phyloP scores from a whole-genome alignment of 305 asterid species.

The Solanum hybrid region DNA sequence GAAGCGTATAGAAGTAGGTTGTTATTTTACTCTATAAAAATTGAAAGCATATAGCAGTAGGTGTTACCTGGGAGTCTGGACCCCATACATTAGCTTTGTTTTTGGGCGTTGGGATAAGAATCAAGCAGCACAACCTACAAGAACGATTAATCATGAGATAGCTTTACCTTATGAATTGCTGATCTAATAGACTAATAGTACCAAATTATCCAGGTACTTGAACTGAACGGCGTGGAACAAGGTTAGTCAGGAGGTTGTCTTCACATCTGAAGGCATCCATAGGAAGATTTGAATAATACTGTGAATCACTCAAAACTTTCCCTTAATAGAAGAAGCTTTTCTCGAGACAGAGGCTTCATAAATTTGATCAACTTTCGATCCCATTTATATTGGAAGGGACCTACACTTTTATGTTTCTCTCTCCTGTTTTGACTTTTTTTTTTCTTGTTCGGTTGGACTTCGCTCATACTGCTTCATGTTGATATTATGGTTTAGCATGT shows the following conservation, averaged over 20 bases:
- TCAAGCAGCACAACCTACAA: neutral
- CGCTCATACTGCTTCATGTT: conserved; percentile 12
- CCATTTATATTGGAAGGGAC: neutral
- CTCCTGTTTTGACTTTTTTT: neutral
- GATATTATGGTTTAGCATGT: conserved; percentile 21
- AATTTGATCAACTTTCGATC: neutral
- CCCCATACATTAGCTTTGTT: neutral
- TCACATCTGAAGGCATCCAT: neutral
- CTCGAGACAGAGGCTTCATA: neutral
- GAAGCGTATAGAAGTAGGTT: neutral
- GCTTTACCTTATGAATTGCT: neutral
- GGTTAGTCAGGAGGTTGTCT: neutral
- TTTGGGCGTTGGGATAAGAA: neutral
- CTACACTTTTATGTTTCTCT: neutral
- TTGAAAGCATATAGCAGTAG: neutral
- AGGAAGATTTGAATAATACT: neutral
- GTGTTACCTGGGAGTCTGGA: neutral
- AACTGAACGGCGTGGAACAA: neutral
- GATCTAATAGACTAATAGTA: neutral
- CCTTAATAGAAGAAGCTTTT: neutral
- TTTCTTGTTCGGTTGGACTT: neutral
- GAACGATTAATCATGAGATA: neutral
- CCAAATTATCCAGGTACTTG: neutral
- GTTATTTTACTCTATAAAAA: neutral
- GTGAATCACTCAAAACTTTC: neutral